These are phyloP conservation scores for Sarocladiaceae sp. DNA, from an alignment of 2,329 filamentous ascomycete genomes.

Conservation along the genomic window DNA sequence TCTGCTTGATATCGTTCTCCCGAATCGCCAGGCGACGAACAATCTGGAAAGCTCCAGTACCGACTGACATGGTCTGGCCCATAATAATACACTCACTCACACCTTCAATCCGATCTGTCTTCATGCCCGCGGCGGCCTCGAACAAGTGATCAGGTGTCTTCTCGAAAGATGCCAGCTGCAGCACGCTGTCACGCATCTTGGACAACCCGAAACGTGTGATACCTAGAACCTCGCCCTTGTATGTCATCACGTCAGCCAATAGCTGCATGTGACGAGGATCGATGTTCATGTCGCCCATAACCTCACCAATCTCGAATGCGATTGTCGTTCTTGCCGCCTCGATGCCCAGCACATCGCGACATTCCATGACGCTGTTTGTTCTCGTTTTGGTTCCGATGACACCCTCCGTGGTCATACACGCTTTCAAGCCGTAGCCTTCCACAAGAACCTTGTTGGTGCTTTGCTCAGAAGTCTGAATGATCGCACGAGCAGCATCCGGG, in stretches of 20 bases:
- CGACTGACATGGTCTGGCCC: slow-evolving; percentile 89
- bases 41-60: slow-evolving; percentile 89
- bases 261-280: slow-evolving; percentile 98
- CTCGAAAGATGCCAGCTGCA: slow-evolving; percentile 94
- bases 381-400: slow-evolving; percentile 72
- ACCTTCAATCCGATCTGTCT: slow-evolving; percentile 87
- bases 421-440: slow-evolving; percentile 86
- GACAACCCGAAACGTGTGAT: slow-evolving; percentile 95
- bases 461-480: slow-evolving; percentile 77
- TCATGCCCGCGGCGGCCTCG: slow-evolving; percentile 87
- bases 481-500: slow-evolving; percentile 76
- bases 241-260: slow-evolving; percentile 97
- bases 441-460: slow-evolving; percentile 74
- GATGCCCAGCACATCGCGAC: slow-evolving; percentile 81
- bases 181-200: slow-evolving; percentile 91
- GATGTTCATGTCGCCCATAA: slow-evolving; percentile 94
- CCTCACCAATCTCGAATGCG: slow-evolving; percentile 77
- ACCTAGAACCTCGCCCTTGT: slow-evolving; percentile 93
- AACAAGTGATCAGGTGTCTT: slow-evolving; percentile 98
- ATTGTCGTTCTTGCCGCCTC: slow-evolving; percentile 91
- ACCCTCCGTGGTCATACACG: slow-evolving; percentile 91
- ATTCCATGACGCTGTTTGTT: slow-evolving; percentile 90
- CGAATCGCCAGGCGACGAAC: slow-evolving; percentile 70
- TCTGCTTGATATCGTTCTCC: slow-evolving; percentile 51
- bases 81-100: slow-evolving; percentile 98